A percentile compares a stretch with the other conserved stretches of the same genome.
Evolutionary conservation across 2,329 filamentous ascomycete genomes (phyloP).

Genomic region (Exophiala viscosa): DNA sequence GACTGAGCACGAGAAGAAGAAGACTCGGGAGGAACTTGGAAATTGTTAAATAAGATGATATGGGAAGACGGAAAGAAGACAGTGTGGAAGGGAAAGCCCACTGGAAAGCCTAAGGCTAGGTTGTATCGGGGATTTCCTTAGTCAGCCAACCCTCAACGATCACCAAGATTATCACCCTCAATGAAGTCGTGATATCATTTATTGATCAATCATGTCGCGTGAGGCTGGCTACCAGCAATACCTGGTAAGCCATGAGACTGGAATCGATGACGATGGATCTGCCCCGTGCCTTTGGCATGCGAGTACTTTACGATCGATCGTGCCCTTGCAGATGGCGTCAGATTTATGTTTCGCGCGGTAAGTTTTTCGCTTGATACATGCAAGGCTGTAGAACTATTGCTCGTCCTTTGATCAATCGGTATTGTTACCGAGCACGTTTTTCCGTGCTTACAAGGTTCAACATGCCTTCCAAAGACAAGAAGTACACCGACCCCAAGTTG

Average conservation of each 20-base stretch:
- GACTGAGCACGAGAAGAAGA: no score
- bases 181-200: background rate
- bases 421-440: no score
- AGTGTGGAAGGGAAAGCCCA: no score
- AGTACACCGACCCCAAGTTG: conserved; percentile 45
- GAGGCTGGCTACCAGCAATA: background rate
- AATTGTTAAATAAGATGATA: no score
- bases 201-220: background rate
- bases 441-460: background rate
- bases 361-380: background rate
- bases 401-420: no score
- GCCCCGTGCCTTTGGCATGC: background rate
- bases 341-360: background rate
- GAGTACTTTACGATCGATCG: background rate
- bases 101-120: no score
- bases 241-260: background rate
- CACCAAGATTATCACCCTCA: no score
- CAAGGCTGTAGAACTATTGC: no score
- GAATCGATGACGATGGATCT: background rate
- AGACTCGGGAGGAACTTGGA: no score
- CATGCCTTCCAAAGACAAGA: conserved; percentile 47
- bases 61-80: no score
- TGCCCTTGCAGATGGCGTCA: background rate
- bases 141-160: no score
- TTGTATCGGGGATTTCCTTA: background rate